Evolutionary conservation across 345 rosid genomes (phyloP), one percentile per base, ranked within the genome.

Genomic region (Salix arbutifolia): DNA sequence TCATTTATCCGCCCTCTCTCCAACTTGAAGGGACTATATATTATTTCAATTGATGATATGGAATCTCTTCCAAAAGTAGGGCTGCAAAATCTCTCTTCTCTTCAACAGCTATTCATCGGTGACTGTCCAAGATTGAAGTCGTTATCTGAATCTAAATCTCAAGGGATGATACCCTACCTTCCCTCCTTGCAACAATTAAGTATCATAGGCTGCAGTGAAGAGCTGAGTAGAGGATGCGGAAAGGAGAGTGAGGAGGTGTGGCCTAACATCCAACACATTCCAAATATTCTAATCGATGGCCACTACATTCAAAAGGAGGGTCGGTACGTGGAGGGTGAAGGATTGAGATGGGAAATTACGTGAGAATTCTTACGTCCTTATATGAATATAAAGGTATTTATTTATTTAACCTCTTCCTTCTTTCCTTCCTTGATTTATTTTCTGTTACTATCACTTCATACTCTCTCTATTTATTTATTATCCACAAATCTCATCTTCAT

Each of bases 211-310:
- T 67, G 77, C n/a, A 69, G 61, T 6, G 8, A 19, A 4, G 46
- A 42, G 46, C 10, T 73, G 69, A 37, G 17, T 18, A 35, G 65
- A 50, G 46, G 14, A 42, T 10, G 46, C 14, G 40, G 2, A 38
- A 71, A 35, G 2, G 25, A 26, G 7, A 38, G 5, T 1, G 71
- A 71, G 12, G n/a, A 26, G 26, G 71, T 71, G 50, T 77, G 76
- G 75, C 75, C 64, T 25, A 64, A 70, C 17, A 71, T 77, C 48
- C 26, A 70, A 38, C 70, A 71, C 80, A 71, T 77, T 37, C 65
- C 80, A 61, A 26, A 62, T 28, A 48, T 74, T 23, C 4, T 4
- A 40, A 40, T 38, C 12, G 17, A 12, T 38, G 7, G 1, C 10
- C 1, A 28, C 3, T 19, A n/a, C 14, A 67, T 67, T 67, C 67